Evolutionary conservation across 345 rosid species (phyloP), one percentile per base, ranked within the genome.

Genomic region (Carallia pectinifolia): DNA sequence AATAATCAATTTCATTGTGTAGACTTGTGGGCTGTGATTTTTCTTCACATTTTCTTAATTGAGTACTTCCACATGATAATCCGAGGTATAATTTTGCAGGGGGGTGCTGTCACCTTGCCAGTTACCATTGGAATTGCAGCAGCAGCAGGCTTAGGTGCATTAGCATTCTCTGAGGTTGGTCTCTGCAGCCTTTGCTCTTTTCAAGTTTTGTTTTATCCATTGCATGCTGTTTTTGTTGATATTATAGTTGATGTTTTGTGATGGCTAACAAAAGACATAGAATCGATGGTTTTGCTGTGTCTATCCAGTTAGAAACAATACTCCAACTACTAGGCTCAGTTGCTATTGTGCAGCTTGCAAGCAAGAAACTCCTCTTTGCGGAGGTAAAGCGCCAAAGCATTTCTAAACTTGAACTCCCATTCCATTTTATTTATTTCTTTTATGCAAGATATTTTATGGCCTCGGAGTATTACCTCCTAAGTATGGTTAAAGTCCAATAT

Each of bases 321-420:
- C 98, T 92, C 72, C 96, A 95, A 80, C 74, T 95, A 48, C 71
- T 95, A 72, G 99, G 99, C 64, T 92, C 99, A 61, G 96, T 90
- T 73, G 99, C 97, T 59, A 71, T 95, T 53, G 58, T 95, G 70
- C 99, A 92, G 81, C 39, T 95, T 73, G 82, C 80, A n/a, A 82
- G 98, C 83, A 92, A 89, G 85, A 95, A 90, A 71, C 83, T 95
- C 76, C 83, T 95, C 48, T 89, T 86, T 73, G 94, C 96, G 29
- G 89, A 89, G 92, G 99, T 78, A 79, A 74, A 79, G 77, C 62
- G 60, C 1, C 27, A 34, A 8, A 39, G 33, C 73, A 58, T 40
- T 61, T 52, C 50, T 53, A 37, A 34, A 44, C 63, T 39, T 2
- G 7, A 23, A 5, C 13, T 44, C 50, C 12, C 50, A 10, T 44